phyloP scores from a whole-genome alignment of 345 rosid species.

The Excoecaria cochinchinensis region DNA sequence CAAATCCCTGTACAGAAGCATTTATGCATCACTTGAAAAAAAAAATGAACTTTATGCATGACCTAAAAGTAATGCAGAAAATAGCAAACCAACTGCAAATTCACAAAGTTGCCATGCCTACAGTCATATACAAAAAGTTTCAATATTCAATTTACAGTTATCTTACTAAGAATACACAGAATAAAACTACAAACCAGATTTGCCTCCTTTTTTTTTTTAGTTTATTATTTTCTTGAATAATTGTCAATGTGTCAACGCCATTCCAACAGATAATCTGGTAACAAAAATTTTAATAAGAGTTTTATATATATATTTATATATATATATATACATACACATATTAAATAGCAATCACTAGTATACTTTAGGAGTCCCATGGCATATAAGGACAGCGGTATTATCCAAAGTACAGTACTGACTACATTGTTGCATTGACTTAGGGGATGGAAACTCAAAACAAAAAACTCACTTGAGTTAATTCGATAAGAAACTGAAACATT shows the following conservation, averaged over 20 bases:
- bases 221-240: background rate
- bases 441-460: background rate
- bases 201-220: background rate
- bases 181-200: background rate
- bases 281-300: conserved; percentile 1
- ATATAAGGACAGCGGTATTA: background rate
- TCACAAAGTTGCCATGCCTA: background rate
- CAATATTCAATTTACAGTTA: background rate
- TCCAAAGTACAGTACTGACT: background rate
- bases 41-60: background rate
- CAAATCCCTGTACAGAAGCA: too few species aligned
- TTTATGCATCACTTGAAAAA: too few species aligned
- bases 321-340: background rate
- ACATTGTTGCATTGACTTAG: background rate
- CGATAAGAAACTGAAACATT: background rate
- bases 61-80: background rate
- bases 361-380: background rate
- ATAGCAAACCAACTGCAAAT: background rate
- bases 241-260: background rate
- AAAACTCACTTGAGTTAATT: background rate
- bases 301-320: background rate
- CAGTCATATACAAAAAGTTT: background rate
- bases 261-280: conserved; percentile 9
- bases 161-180: background rate
- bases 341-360: background rate